Conservation (phyloP, 192 early-diverging fungal species). For the Obelidium mucronatum region DNA sequence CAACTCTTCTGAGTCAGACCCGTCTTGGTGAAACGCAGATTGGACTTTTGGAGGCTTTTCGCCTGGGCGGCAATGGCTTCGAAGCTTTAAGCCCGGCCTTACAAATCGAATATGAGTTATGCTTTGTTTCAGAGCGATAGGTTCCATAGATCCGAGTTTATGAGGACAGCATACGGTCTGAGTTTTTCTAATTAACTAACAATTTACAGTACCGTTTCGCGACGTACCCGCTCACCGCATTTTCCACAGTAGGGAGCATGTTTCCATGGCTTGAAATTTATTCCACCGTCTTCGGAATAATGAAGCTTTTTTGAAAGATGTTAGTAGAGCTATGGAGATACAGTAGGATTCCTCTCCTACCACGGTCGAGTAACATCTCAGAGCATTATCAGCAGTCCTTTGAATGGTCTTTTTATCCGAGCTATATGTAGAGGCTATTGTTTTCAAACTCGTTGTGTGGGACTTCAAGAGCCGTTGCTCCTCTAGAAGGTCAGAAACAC, state of each 20-base stretch:
- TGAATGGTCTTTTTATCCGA: conserved; percentile 37
- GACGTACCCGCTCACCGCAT: conserved; percentile 54
- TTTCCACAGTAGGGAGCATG: conserved; percentile 47
- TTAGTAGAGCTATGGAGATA: background rate
- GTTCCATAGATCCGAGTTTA: conserved; percentile 19
- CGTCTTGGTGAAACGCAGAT: conserved; percentile 16
- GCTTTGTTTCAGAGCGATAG: conserved; percentile 30
- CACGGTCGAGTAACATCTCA: conserved; percentile 43
- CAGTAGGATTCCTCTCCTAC: conserved; percentile 3
- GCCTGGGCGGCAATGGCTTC: conserved; percentile 36
- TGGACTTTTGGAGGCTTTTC: conserved; percentile 8
- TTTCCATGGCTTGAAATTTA: conserved; percentile 40
- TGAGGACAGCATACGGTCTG: conserved; percentile 60
- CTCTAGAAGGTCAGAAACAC: conserved; percentile 46
- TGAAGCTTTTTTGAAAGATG: conserved; percentile 39
- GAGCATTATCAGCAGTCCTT: conserved; percentile 43
- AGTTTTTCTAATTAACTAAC: background rate
- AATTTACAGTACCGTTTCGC: background rate
- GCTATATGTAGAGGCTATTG: conserved; percentile 28
- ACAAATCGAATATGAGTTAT: conserved; percentile 46
- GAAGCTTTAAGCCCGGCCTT: conserved; percentile 47
- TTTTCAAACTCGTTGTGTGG: conserved; percentile 41
- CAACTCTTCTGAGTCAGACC: conserved; percentile 37
- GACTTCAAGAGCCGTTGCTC: conserved; percentile 48
- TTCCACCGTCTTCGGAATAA: conserved; percentile 48